Base-by-base conservation (phyloP, 1,139 yeast species). In the Saccharomyces uvarum region DNA sequence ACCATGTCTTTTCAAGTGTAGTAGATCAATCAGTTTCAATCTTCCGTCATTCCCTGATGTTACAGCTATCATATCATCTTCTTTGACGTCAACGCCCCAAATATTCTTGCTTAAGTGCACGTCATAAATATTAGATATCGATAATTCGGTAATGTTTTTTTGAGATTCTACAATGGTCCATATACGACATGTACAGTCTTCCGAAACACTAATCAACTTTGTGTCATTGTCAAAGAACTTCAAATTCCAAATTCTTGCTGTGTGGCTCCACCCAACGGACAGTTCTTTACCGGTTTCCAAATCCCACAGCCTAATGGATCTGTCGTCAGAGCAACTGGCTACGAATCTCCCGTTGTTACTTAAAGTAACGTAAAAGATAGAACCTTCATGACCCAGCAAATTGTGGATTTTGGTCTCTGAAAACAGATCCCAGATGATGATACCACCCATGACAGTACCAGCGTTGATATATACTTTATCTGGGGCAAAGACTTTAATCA, bases 241-340 rank as follows among this genome's bases (percentile, higher is more conserved):
- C 53, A 93, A 75, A 48, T 80, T 80, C 99, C 99, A 93, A 48
- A 93, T 90, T 66, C 99, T 79, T 0, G 98, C 91, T 2, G 88
- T 86, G 68, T 93, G 99, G 14, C 98, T 98, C 97, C 98, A 93
- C 0, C 97, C 98, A 44, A 83, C 80, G 1, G 93, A 86, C 41
- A 87, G 61, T 32, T 83, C 71, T 6, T 72, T 61, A 0, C 95
- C 93, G 1, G 77, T 65, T 5, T 66, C 63, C 58, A 84, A 73
- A 60, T 81, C 82, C 83, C 91, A 91, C 9, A 93, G 69, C 55
- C 85, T 84, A 52, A 93, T 82, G 0, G 97, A 87, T 58, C 99
- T 77, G 66, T 93, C 99, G 69, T 93, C 98, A 0, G 98, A 91
- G 67, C 99, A 93, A 46, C 95, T 83, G 0, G 85, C 81, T 6